Base-by-base conservation (phyloP, 257 asterid genomes). In the Cinchona pubescens region DNA sequence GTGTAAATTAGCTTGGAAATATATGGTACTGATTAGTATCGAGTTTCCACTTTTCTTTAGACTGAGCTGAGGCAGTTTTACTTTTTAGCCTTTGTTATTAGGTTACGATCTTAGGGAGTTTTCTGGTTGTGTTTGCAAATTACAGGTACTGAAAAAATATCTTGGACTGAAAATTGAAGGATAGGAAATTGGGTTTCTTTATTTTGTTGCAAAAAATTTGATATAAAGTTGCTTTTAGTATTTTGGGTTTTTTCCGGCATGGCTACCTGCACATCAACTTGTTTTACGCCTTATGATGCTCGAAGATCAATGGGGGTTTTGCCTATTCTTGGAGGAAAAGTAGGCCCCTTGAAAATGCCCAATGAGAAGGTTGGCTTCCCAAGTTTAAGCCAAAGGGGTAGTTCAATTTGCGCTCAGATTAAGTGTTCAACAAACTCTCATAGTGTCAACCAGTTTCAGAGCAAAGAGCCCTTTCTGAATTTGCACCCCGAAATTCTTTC, bases 401-500 rank as follows among this genome's bases (percentile, higher is more conserved):
- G 81, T 64, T 76, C 87, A 48, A 78, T 23, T 71, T 77, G 74
- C 60, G 73, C 79, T 68, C 88, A 79, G 64, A 65, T 91, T 55
- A 90, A 85, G 82, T 90, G 96, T 80, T 90, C 89, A 0, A 80
- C 93, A 35, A 88, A 82, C 79, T 88, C 96, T 13, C 92, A 89
- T 65, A 84, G 84, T 77, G 76, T 86, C 43, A 81, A 83, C 73
- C 88, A 89, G 29, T 86, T 86, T 79, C 85, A 84, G 51, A 86
- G 79, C 56, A 90, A 85, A 84, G 96, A 90, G 58, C 85, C 94
- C 1, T 91, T 91, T 83, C 89, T 91, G 73, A 90, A 89, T 85
- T 83, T 88, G 30, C 98, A 91, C 78, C 96, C 97, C 0, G 98
- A 93, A 88, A 81, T 91, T n/a, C n/a, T n/a, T n/a, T n/a, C n/a